Base-by-base conservation (phyloP, 2,329 filamentous ascomycete species). In the Cytospora paraplurivora region DNA sequence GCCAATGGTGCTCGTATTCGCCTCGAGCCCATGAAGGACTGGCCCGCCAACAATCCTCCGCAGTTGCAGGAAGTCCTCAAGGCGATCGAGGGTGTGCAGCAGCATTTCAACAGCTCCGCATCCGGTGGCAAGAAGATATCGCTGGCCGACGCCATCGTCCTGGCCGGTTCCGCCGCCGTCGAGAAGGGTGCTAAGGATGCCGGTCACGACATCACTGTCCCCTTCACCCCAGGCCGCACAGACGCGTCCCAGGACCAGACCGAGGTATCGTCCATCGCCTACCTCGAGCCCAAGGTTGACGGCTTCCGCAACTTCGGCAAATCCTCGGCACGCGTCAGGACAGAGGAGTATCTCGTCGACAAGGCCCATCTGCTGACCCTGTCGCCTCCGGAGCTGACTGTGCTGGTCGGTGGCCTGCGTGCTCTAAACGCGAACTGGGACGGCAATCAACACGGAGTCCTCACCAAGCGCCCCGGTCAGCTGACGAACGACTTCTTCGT, bases 401-500 rank as follows among this genome's bases (percentile, higher is more conserved):
- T 85, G 6, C 81, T 93, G 0, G 75, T 92, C 27, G 90, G 90
- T 68, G 90, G 90, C 74, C 79, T 93, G 60, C 89, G 90, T 69
- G 84, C 81, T 1, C 79, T 93, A 59, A 85, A 86, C 72, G 79
- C 84, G 73, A 93, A 93, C 81, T 91, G 81, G 67, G 88, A 93
- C 69, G 87, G 87, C 50, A 91, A 88, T 0, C 72, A 79, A 32
- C 76, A 85, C 63, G 90, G 90, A 64, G 82, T 93, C 63, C 81
- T 93, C 71, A 93, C 90, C 62, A 80, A 82, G 69, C 81, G 79
- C 8, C 87, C 88, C 1, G 90, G 90, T 50, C 76, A 85, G 69
- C 81, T 93, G 70, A 90, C 86, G 72, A 92, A 90, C 76, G 90
- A 93, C 78, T 93, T 92, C 82, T 93, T 93, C 72, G 83, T 91